Base-by-base conservation (phyloP, 306 rosid genomes). In the Fagus sylvatica region DNA sequence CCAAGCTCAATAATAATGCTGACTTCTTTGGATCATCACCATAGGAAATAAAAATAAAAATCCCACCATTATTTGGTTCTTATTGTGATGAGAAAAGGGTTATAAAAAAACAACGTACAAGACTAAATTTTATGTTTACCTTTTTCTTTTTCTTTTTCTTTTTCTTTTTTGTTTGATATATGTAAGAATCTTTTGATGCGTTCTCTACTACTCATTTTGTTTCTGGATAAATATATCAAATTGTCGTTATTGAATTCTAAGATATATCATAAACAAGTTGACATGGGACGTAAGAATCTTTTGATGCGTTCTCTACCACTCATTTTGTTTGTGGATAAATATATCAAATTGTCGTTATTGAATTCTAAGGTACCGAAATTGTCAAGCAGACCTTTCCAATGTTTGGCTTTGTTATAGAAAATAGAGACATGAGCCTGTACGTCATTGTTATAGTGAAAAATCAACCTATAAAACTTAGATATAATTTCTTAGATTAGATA, bases 171-270 rank as follows among this genome's bases (percentile, higher is more conserved):
- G n/a, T n/a, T n/a, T n/a, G n/a, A n/a, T n/a, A n/a, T n/a, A n/a
- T n/a, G n/a, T 4, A 6, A 28, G 6, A 4, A 2, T 32, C 19
- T 16, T 16, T 17, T 5, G 13, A 12, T 62, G 28, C 43, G 0
- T 4, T 19, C 64, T 3, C 8, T 36, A 11, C 82, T 77, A 16
- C 77, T 72, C 48, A 17, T 71, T 62, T 62, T 16, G 32, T 49
- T 28, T 22, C 43, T 5, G 53, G 77, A 77, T 28, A 60, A 72
- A 51, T 28, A 33, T 42, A 1, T n/a, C n/a, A n/a, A 6, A 12
- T 33, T 69, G 39, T 43, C 37, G 0, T 41, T 48, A 41, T 60
- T 30, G 33, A n/a, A n/a, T n/a, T n/a, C n/a, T n/a, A n/a, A n/a
- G n/a, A 13, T 46, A 46, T 13, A 22, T 28, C 36, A 28, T 28